Conservation (phyloP, 371 early-diverging fungal species). For the Mortierella sp. region DNA sequence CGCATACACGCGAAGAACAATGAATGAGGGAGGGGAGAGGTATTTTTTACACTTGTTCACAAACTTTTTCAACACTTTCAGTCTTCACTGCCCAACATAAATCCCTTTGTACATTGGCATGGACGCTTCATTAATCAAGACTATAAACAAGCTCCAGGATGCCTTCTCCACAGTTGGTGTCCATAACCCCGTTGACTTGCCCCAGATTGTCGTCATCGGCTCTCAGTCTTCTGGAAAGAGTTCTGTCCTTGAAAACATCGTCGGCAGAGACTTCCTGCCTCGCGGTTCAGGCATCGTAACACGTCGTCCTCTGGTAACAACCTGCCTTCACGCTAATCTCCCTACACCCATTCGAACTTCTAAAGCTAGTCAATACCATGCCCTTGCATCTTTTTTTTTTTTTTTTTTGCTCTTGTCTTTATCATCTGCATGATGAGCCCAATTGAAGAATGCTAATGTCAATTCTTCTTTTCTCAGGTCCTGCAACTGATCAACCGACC, state of each 20-base stretch:
- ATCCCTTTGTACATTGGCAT: constrained; percentile 34
- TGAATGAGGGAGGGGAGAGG: too few species aligned
- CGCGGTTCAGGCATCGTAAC: constrained; percentile 97
- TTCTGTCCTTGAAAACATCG: constrained; percentile 99
- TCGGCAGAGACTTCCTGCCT: constrained; percentile 98
- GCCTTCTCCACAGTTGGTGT: constrained; percentile 98
- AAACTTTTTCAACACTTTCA: background rate
- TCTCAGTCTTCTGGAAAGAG: constrained; percentile 99
- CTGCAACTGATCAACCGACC: constrained; percentile 97
- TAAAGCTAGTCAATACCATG: background rate
- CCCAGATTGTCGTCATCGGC: constrained; percentile 99
- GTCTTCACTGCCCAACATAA: background rate
- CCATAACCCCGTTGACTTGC: constrained; percentile 97
- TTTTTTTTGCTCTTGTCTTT: background rate
- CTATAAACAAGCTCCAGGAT: constrained; percentile 95
- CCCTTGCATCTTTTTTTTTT: background rate
- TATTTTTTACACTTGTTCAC: too few species aligned
- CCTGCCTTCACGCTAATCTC: background rate
- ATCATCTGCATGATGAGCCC: constrained; percentile 9
- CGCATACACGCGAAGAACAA: too few species aligned
- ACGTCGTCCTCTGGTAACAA: constrained; percentile 88
- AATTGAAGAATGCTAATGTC: constrained; percentile 1
- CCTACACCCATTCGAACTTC: background rate
- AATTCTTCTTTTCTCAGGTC: constrained; percentile 61
- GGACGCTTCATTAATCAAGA: constrained; percentile 69